A percentile compares a stretch with the other conserved stretches of the same genome.
Evolutionary conservation across 1,284 basidiomycete genomes (phyloP).

Genomic region (Moesziomyces aphidis): DNA sequence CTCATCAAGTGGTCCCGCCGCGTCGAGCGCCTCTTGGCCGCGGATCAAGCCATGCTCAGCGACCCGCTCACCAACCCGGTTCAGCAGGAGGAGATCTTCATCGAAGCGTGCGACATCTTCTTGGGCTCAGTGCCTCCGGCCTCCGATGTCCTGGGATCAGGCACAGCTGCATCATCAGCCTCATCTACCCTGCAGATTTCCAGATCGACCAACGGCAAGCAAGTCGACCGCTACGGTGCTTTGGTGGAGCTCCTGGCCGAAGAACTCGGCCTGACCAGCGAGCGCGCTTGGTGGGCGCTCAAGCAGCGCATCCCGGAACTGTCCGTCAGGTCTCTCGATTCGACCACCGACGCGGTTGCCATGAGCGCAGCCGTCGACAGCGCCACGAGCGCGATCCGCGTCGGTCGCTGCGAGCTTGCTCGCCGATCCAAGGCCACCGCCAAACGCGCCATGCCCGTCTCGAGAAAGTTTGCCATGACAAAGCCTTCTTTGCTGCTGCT

Average conservation of each 20-base stretch:
- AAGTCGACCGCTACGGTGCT: slow-evolving; percentile 37
- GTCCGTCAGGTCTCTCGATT: slow-evolving; percentile 25
- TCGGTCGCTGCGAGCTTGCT: slow-evolving; percentile 48
- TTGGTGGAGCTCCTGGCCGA: slow-evolving; percentile 51
- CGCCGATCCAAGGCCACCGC: slow-evolving; percentile 28
- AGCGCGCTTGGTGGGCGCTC: slow-evolving; percentile 58
- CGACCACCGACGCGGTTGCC: neutral
- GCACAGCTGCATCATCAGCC: neutral
- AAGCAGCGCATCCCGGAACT: slow-evolving; percentile 57
- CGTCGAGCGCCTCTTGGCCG: slow-evolving; percentile 72
- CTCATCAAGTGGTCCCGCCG: slow-evolving; percentile 88
- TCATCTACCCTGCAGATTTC: neutral
- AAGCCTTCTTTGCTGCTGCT: slow-evolving; percentile 84
- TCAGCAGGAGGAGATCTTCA: slow-evolving; percentile 87
- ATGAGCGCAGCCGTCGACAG: neutral
- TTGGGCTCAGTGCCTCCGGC: slow-evolving; percentile 75
- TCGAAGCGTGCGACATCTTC: slow-evolving; percentile 92
- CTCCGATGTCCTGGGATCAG: slow-evolving; percentile 7
- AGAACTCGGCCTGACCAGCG: slow-evolving; percentile 53
- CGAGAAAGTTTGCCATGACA: slow-evolving; percentile 81
- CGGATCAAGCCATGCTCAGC: slow-evolving; percentile 15
- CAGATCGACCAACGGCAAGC: slow-evolving; percentile 28
- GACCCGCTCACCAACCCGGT: slow-evolving; percentile 74
- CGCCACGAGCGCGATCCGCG: slow-evolving; percentile 26
- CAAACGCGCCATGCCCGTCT: slow-evolving; percentile 34